Percentiles rank a stretch among this genome's conserved stretches.
These are phyloP conservation scores for Lachnellula hyalina DNA, from an alignment of 2,329 filamentous ascomycete species.

Conservation along the genomic window DNA sequence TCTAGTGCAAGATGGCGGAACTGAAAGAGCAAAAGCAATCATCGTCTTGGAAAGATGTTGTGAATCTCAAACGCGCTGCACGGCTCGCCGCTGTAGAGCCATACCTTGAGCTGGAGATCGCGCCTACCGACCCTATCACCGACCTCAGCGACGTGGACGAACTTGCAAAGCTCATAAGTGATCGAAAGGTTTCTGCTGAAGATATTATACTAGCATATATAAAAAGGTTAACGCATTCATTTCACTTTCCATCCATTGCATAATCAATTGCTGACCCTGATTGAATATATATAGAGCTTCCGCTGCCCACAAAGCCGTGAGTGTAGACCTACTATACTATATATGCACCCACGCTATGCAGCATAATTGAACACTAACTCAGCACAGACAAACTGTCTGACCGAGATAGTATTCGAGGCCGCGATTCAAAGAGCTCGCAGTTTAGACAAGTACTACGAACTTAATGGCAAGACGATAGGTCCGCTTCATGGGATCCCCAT, in stretches of 20 bases:
- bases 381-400: conserved; percentile 32
- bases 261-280: neutral
- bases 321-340: neutral
- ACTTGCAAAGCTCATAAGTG: neutral
- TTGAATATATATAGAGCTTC: neutral
- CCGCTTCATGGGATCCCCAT: conserved; percentile 50
- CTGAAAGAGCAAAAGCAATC: neutral
- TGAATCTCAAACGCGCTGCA: conserved; percentile 3
- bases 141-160: conserved; percentile 5
- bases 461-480: conserved; percentile 39
- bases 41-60: neutral
- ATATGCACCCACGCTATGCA: too few relatives aligned
- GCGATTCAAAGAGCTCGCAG: conserved; percentile 34
- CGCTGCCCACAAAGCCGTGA: conserved; percentile 1
- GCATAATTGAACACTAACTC: too few relatives aligned
- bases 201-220: neutral
- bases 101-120: neutral
- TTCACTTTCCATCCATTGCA: neutral
- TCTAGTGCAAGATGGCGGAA: neutral
- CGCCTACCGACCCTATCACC: conserved; percentile 4
- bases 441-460: conserved; percentile 35
- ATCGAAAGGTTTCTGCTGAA: neutral
- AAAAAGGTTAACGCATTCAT: conserved; percentile 1
- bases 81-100: conserved; percentile 1
- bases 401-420: conserved; percentile 39